phyloP scores from a whole-genome alignment of 108 stramenopile genomes.

The Skeletonema menzelii region DNA sequence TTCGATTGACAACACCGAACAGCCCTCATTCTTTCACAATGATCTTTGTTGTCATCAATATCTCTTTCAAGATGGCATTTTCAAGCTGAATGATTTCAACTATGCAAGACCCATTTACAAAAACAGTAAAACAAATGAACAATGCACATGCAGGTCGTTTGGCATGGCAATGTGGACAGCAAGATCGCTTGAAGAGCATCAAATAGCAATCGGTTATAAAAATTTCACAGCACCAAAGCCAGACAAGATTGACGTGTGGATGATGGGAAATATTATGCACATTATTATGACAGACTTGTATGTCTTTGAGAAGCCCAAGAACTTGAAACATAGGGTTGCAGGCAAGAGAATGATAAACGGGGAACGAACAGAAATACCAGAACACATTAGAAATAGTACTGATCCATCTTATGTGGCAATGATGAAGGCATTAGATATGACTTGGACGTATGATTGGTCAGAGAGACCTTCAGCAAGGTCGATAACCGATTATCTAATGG shows the following conservation, averaged over 20 bases:
- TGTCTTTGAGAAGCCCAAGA: slow-evolving; percentile 39
- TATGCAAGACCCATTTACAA: slow-evolving; percentile 20
- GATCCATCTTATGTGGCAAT: slow-evolving; percentile 46
- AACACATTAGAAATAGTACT: slow-evolving; percentile 26
- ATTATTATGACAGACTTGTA: slow-evolving; percentile 44
- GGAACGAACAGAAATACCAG: slow-evolving; percentile 27
- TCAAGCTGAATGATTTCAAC: slow-evolving; percentile 64
- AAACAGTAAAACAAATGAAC: neutral
- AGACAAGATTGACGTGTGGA: slow-evolving; percentile 48
- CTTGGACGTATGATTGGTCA: slow-evolving; percentile 44
- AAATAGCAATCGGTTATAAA: neutral
- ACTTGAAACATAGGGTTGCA: slow-evolving; percentile 20
- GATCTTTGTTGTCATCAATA: slow-evolving; percentile 37
- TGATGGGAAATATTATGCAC: slow-evolving; percentile 50
- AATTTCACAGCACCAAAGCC: neutral
- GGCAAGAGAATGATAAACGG: slow-evolving; percentile 29
- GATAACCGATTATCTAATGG: slow-evolving; percentile 36
- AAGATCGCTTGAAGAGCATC: slow-evolving; percentile 7
- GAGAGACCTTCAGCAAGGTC: slow-evolving; percentile 34
- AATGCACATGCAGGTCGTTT: neutral
- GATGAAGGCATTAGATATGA: slow-evolving; percentile 48
- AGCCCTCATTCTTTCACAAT: slow-evolving; percentile 15
- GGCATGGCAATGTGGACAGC: slow-evolving; percentile 5
- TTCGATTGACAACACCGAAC: slow-evolving; percentile 12
- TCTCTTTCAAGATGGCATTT: slow-evolving; percentile 55